Percentiles rank a stretch among this genome's conserved stretches.
phyloP scores from a whole-genome alignment of 305 asterid species.

The Salvia sclarea region DNA sequence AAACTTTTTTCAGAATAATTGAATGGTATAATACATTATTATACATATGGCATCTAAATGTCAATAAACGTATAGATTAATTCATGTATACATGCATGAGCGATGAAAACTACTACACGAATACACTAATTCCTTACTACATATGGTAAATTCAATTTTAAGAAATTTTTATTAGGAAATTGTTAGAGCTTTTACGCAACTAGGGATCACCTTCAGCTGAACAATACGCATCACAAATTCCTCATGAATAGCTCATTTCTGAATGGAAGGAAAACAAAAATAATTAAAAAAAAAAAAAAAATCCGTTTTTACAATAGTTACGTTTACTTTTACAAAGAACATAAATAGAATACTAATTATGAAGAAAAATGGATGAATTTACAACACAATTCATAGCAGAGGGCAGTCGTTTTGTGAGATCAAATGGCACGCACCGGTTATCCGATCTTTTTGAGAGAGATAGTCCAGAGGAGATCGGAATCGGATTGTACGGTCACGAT shows the following conservation, averaged over 20 bases:
- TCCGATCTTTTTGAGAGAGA: constrained; percentile 59
- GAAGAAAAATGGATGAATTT: constrained; percentile 23
- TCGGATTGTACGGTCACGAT: constrained; percentile 75
- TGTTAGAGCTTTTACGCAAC: background rate
- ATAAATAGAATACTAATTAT: background rate
- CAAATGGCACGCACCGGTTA: background rate
- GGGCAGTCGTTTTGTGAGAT: constrained; percentile 3
- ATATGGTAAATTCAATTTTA: background rate
- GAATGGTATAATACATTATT: background rate
- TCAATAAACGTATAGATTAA: too few species aligned
- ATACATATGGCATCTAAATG: background rate
- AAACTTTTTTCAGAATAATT: background rate
- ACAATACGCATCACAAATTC: background rate
- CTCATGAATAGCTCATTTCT: background rate
- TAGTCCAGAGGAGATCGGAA: constrained; percentile 84
- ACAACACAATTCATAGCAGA: background rate
- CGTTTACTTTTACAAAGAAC: constrained; percentile 16
- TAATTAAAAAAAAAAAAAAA: too few species aligned
- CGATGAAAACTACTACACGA: too few species aligned
- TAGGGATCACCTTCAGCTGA: background rate
- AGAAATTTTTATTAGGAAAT: too few species aligned
- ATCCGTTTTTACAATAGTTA: background rate
- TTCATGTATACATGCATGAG: too few species aligned
- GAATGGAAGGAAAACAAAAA: background rate
- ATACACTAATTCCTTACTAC: background rate